Conservation (phyloP, 129 eudicot species). For the Artemisia annua region DNA sequence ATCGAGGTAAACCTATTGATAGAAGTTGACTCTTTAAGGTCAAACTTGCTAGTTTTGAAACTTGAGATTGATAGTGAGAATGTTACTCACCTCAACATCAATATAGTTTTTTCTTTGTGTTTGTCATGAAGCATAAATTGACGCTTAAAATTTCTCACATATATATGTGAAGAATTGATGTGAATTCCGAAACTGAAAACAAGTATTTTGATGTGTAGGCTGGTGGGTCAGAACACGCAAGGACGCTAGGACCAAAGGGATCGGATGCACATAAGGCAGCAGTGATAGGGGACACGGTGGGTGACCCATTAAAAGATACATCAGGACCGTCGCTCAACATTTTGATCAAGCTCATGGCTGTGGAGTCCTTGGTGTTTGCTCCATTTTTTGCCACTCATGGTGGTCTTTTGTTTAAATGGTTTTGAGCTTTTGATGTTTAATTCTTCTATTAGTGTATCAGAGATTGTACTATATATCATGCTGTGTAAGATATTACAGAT, state of each 20-base stretch:
- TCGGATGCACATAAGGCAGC: slow-evolving; percentile 61
- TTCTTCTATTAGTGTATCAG: neutral
- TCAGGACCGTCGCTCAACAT: slow-evolving; percentile 56
- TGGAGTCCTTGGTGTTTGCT: slow-evolving; percentile 52
- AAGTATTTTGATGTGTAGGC: slow-evolving; percentile 29
- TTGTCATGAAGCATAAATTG: neutral
- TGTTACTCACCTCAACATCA: neutral
- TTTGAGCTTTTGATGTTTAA: slow-evolving; percentile 3
- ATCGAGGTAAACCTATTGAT: slow-evolving; percentile 38
- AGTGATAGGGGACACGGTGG: slow-evolving; percentile 56
- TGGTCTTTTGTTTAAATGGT: slow-evolving; percentile 42
- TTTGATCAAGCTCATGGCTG: slow-evolving; percentile 58
- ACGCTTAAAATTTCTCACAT: neutral
- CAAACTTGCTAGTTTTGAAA: neutral
- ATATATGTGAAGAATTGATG: neutral
- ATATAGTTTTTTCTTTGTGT: neutral
- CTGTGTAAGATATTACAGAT: neutral
- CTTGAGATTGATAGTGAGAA: neutral
- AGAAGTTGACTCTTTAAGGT: neutral
- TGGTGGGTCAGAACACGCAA: slow-evolving; percentile 47
- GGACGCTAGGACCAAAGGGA: slow-evolving; percentile 52
- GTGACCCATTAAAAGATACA: slow-evolving; percentile 56
- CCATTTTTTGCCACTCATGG: slow-evolving; percentile 55
- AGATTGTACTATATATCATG: neutral
- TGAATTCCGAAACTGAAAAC: neutral